Percentiles rank a stretch among this genome's conserved stretches.
These are phyloP conservation scores for Basipetospora chlamydospora DNA, from an alignment of 2,329 filamentous ascomycete species.

Conservation along the genomic window DNA sequence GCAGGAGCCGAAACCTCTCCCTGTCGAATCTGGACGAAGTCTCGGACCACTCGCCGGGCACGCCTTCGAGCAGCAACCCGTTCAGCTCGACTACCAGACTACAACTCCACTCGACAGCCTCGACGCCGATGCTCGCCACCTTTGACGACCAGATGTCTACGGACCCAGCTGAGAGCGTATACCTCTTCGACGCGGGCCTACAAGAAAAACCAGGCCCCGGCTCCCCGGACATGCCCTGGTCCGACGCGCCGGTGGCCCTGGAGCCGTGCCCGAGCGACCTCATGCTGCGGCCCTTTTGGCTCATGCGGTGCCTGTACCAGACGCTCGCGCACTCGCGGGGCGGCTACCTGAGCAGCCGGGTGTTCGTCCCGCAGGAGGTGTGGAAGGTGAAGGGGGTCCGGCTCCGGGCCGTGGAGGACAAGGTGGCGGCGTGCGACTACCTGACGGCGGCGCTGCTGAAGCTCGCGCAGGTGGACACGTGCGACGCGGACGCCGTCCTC, in stretches of 20 bases:
- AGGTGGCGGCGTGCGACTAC: slow-evolving; percentile 80
- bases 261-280: slow-evolving; percentile 86
- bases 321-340: slow-evolving; percentile 83
- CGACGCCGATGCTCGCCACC: slow-evolving; percentile 50
- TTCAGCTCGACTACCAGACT: slow-evolving; percentile 38
- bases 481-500: slow-evolving; percentile 79
- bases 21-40: slow-evolving; percentile 44
- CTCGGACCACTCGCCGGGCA: slow-evolving; percentile 56
- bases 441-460: slow-evolving; percentile 80
- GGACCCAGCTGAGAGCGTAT: slow-evolving; percentile 51
- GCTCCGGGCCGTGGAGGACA: slow-evolving; percentile 81
- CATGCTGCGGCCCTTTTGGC: slow-evolving; percentile 89
- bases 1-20: slow-evolving; percentile 63
- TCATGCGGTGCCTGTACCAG: slow-evolving; percentile 89
- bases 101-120: slow-evolving; percentile 45
- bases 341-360: slow-evolving; percentile 77
- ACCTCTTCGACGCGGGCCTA: slow-evolving; percentile 74
- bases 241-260: slow-evolving; percentile 59
- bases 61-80: slow-evolving; percentile 54
- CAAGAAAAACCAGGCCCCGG: slow-evolving; percentile 44
- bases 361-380: slow-evolving; percentile 84
- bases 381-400: slow-evolving; percentile 93
- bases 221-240: slow-evolving; percentile 46
- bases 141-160: slow-evolving; percentile 45
- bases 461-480: slow-evolving; percentile 69